Conservation (phyloP, 371 early-diverging fungal species). For the Quaeritorhiza haematococci region DNA sequence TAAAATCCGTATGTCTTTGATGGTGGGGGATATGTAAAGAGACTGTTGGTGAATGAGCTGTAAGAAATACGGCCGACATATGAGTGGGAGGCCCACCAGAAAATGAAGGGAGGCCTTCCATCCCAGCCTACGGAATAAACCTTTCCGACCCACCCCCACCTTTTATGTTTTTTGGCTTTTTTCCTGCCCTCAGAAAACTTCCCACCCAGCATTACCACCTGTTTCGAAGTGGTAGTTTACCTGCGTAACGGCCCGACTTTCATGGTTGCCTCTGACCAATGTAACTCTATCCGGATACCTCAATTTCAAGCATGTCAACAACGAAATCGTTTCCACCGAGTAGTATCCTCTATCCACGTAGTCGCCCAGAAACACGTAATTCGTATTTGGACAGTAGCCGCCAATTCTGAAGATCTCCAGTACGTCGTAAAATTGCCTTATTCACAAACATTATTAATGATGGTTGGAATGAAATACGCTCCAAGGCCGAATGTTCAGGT, state of each 20-base stretch:
- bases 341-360: constrained; percentile 96
- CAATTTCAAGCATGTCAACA: constrained; percentile 84
- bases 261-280: constrained; percentile 96
- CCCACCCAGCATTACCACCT: no score
- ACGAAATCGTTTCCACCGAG: constrained; percentile 90
- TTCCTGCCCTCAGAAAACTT: no score
- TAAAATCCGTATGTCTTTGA: constrained; percentile 90
- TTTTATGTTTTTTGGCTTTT: no score
- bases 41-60: no score
- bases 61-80: no score
- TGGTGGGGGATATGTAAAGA: background rate
- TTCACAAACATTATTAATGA: no score
- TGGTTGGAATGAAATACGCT: background rate
- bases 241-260: constrained; percentile 86
- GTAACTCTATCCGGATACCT: constrained; percentile 89
- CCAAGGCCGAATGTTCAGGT: background rate
- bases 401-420: constrained; percentile 93
- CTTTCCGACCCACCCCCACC: no score
- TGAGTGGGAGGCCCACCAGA: no score
- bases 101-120: no score
- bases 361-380: constrained; percentile 95
- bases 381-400: constrained; percentile 86
- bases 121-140: background rate
- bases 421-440: constrained; percentile 93
- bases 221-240: constrained; percentile 27